Percentiles rank a stretch among this genome's conserved stretches.
Conservation (phyloP, 805 yeast species). For the Zygotorulaspora sp. region DNA sequence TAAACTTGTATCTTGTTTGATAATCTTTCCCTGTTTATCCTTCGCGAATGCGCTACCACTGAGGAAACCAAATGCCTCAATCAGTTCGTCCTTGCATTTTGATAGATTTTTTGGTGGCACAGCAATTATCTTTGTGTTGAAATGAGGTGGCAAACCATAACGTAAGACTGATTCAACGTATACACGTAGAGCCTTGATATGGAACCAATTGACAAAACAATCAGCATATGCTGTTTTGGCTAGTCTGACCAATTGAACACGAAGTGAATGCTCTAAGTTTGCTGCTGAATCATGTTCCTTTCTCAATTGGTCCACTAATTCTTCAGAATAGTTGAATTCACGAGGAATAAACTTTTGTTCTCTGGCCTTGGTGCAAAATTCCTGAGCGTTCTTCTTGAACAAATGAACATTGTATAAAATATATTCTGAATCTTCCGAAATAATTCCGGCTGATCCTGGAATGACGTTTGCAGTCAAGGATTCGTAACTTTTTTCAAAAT, state of each 20-base stretch:
- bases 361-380: slow-evolving; percentile 65
- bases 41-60: slow-evolving; percentile 83
- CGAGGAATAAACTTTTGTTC: slow-evolving; percentile 90
- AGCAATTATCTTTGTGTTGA: slow-evolving; percentile 49
- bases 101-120: slow-evolving; percentile 45
- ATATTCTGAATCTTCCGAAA: slow-evolving; percentile 72
- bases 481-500: slow-evolving; percentile 71
- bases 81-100: slow-evolving; percentile 64
- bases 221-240: slow-evolving; percentile 89
- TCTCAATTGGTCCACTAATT: slow-evolving; percentile 62
- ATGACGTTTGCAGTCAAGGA: slow-evolving; percentile 74
- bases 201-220: slow-evolving; percentile 81
- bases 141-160: slow-evolving; percentile 95
- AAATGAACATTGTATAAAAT: slow-evolving; percentile 71
- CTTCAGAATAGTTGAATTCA: slow-evolving; percentile 84
- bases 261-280: slow-evolving; percentile 65
- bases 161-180: slow-evolving; percentile 92
- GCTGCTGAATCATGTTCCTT: slow-evolving; percentile 75
- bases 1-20: slow-evolving; percentile 55
- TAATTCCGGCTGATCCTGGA: slow-evolving; percentile 76
- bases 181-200: slow-evolving; percentile 77
- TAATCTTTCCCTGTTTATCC: slow-evolving; percentile 61
- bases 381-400: slow-evolving; percentile 73
- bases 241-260: slow-evolving; percentile 74
- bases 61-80: slow-evolving; percentile 76